Base-by-base conservation (phyloP, 257 asterid genomes). In the Nicotiana otophora region DNA sequence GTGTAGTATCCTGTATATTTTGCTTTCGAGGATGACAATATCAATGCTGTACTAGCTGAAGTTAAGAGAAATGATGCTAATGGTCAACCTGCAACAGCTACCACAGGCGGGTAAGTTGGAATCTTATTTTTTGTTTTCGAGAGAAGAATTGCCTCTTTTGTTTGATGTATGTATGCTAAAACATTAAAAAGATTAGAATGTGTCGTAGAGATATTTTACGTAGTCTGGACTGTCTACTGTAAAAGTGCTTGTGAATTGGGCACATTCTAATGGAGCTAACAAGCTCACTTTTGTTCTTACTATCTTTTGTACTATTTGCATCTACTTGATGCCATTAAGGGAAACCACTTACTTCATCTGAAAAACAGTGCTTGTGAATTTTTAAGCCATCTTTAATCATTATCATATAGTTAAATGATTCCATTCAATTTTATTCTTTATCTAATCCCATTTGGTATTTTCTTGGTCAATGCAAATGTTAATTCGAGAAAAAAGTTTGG, bases 11-110 rank as follows among this genome's bases (percentile, higher is more conserved):
- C 99, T 31, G 98, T 95, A 69, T 95, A 95, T 91, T 95, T 95
- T 85, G 93, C 97, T 62, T 95, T 94, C 83, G 99, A 95, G 91
- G 92, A 90, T 82, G 93, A 90, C 28, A 79, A 88, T 77, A 92
- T 95, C 78, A 89, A 89, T 82, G 84, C 94, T 83, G 92, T 91
- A 85, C 93, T 95, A 84, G 90, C 90, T 87, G 98, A 94, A 85
- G 88, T 95, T 83, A 94, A 89, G 92, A 92, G 88, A 90, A 93
- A 87, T 78, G 99, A 95, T 86, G 97, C 95, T 58, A 83, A 87
- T 83, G 99, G 99, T 86, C 98, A 92, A 86, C 94, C 92, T 60
- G 99, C 98, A 23, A 93, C 99, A 85, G 98, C 99, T n/a, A 92
- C 98, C 42, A 94, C 99, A 75, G 99, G 99, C 87, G 98, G 99